A percentile compares a stretch with the other conserved stretches of the same genome.
Conservation (phyloP, 805 yeast genomes). For the Yarrowia sp. region DNA sequence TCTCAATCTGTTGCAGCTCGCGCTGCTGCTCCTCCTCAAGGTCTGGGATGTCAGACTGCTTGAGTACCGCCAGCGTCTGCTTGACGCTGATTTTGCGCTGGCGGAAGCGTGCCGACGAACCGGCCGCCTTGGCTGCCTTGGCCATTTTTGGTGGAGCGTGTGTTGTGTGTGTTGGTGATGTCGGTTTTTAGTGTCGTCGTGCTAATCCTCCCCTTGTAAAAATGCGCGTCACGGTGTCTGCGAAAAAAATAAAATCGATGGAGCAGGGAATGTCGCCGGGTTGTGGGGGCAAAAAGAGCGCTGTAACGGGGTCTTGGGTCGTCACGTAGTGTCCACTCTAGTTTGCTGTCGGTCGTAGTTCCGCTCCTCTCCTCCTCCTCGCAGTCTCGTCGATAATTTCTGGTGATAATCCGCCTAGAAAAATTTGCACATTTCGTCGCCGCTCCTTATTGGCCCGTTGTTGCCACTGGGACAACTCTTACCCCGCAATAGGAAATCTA, state of each 20-base stretch:
- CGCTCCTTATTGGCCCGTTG: constrained; percentile 27
- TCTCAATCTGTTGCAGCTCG: constrained; percentile 84
- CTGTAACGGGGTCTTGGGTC: constrained; percentile 6
- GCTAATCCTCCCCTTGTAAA: constrained; percentile 10
- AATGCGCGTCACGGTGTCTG: constrained; percentile 24
- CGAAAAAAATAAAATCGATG: constrained; percentile 21
- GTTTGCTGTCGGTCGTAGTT: constrained; percentile 12
- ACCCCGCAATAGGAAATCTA: constrained; percentile 19
- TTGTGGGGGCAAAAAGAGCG: constrained; percentile 13
- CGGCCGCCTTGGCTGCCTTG: constrained; percentile 42
- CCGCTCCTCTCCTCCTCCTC: constrained; percentile 27
- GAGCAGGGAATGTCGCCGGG: constrained; percentile 3
- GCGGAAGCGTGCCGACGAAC: constrained; percentile 65
- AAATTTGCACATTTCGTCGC: constrained; percentile 26
- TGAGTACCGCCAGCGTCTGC: constrained; percentile 73
- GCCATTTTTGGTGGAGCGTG: constrained; percentile 17
- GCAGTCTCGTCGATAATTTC: constrained; percentile 25
- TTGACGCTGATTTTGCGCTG: constrained; percentile 94
- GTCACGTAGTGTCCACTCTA: constrained; percentile 8
- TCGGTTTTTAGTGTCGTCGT: constrained; percentile 16
- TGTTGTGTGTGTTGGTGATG: constrained; percentile 20
- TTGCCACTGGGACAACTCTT: constrained; percentile 27
- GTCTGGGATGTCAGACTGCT: constrained; percentile 77
- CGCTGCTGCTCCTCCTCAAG: constrained; percentile 77
- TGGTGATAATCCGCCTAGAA: constrained; percentile 25